Evolutionary conservation across 352 stramenopile genomes (phyloP), one percentile per base, ranked within the genome.

Genomic region (Globisporangium spiculum): DNA sequence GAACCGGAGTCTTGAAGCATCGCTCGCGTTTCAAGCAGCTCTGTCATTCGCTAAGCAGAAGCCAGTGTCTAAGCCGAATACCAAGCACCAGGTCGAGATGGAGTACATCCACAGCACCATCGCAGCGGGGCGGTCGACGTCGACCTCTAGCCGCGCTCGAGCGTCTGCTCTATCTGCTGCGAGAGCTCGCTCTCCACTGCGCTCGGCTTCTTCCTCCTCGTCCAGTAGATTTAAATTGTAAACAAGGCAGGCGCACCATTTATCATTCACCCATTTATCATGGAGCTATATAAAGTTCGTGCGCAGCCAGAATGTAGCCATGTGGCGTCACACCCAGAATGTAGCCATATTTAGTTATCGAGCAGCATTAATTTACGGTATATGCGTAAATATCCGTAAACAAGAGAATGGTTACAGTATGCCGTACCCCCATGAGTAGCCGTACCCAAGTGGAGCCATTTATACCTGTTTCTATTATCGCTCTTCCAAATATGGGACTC

Each of bases 71-170:
- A 46, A 4, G 30, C 30, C 60, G 22, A 61, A 56, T 27, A 27
- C 16, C 3, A 67, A 73, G 53, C 68, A 74, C 50, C 65, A 86
- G 53, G 78, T 90, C 41, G 81, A 90, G 61, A 77, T 84, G 73
- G 76, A 85, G 68, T 80, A 79, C 58, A 70, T 87, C 63, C 72
- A 75, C 32, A 85, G 76, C 48, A 66, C 71, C 0, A 52, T 78
- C 59, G 32, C 38, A 26, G 30, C 56, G 34, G 65, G 65, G 7
- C 18, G 22, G 22, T 38, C 65, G 1, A 0, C 32, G 3, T 36
- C 44, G 7, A 32, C 12, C 1, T 16, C 30, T 4, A 52, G 24
- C 18, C 64, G 65, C 27, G 6, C 65, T 27, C 41, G 56, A 32
- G 18, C 36, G 7, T 48, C 56, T 6, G 41, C 8, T 9, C 55